Evolutionary conservation across 345 rosid species (phyloP), one percentile per base, ranked within the genome.

Genomic region (Gossypium turneri): DNA sequence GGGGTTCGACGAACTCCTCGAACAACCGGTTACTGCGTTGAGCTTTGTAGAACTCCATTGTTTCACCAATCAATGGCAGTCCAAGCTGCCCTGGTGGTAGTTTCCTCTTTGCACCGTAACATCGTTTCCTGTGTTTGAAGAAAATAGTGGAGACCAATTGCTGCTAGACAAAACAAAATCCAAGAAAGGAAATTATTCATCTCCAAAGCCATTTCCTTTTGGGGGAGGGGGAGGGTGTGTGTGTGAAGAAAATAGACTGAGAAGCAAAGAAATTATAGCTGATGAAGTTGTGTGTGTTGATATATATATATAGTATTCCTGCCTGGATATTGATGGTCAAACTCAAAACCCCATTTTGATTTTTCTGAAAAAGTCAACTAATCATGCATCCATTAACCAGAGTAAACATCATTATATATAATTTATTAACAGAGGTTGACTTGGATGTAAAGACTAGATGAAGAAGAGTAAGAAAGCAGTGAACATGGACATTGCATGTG

Each of bases 11-110:
- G 24, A 91, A 91, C 13, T 88, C 92, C 44, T 90, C 94, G 16
- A 85, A 89, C 34, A 91, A 12, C 44, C 79, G 74, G 75, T 91
- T 91, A 34, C 72, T 78, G 12, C 80, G 84, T 62, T 90, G 97
- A 16, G 97, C 90, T 82, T 79, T 85, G 84, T 80, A 86, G 76
- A 91, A 91, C 50, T 87, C 87, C 80, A 87, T 76, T 22, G 97
- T 91, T 81, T 90, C 97, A 0, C 97, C 97, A 1, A 90, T 73
- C 87, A 86, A 85, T 8, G 94, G 97, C 50, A 87, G 71, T 27
- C 94, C 91, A 89, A 90, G 79, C 27, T 86, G 75, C 12, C 94
- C 92, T 10, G 91, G 94, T 38, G 92, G 94, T 17, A 90, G 92
- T 59, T 80, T 83, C 67, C 43, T 79, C 77, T 78, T 80, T 12